Base-by-base conservation (phyloP, 108 stramenopile species). In the Cyclotella sp. region DNA sequence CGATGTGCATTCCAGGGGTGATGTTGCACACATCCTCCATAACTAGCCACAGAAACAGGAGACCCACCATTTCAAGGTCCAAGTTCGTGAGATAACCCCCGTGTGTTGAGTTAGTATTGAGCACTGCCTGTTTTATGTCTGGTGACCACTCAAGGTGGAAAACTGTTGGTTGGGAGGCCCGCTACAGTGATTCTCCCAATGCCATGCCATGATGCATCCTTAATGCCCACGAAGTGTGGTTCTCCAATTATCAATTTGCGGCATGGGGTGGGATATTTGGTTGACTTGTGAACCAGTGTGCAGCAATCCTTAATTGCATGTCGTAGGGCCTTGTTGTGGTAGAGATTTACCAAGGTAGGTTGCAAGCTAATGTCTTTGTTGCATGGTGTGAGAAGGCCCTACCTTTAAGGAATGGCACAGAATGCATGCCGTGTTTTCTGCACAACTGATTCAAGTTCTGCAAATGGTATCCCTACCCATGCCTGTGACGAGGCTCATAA, bases 31-130 rank as follows among this genome's bases (percentile, higher is more conserved):
- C n/a, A n/a, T 29, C 42, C 44, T 81, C 79, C 67, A 81, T 74
- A 1, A 74, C 68, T 0, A 81, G 52, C 79, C 79, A 81, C 27
- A 70, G n/a, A n/a, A n/a, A n/a, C n/a, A n/a, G n/a, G n/a, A n/a
- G n/a, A n/a, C n/a, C n/a, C n/a, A n/a, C n/a, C n/a, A n/a, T n/a
- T n/a, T n/a, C n/a, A n/a, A n/a, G n/a, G n/a, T n/a, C n/a, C n/a
- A n/a, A n/a, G n/a, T 84, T 84, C 16, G 63, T 19, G 76, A 80
- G 52, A 77, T 59, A 27, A 85, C 27, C 30, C 0, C n/a, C 19
- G 1, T 52, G 46, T 27, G 10, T 16, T 8, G 24, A 7, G 18
- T 59, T 59, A 3, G 58, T 59, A 11, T 59, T 59, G 5, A 8
- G 9, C 22, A 59, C 58, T 29, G 27, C 58, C 7, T n/a, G n/a